Evolutionary conservation across 768 basidiomycete genomes (phyloP).

Genomic region (Rhizopogon sp.): DNA sequence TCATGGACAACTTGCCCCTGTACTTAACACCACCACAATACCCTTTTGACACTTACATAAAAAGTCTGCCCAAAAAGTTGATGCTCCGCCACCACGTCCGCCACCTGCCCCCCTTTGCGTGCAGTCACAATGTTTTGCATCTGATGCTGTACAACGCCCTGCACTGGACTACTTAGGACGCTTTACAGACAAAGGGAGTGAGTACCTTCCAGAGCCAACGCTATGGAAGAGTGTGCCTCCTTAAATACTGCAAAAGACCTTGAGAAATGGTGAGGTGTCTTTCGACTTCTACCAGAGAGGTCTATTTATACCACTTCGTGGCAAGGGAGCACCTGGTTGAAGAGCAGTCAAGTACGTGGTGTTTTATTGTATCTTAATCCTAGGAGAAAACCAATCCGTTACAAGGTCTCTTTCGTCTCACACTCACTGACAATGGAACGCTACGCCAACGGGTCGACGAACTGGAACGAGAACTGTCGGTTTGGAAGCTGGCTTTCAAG

Average conservation of each 20-base stretch:
- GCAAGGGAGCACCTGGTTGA: constrained; percentile 27
- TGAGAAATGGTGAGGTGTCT: constrained; percentile 2
- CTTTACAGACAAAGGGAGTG: neutral
- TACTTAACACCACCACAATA: neutral
- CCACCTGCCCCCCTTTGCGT: neutral
- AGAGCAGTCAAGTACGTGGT: constrained; percentile 27
- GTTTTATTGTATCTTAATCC: neutral
- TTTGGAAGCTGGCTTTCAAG: constrained; percentile 35
- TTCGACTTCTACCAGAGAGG: neutral
- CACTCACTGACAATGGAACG: constrained; percentile 25
- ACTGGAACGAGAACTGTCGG: constrained; percentile 33
- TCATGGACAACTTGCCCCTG: neutral
- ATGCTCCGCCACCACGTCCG: neutral
- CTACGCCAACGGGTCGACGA: constrained; percentile 28
- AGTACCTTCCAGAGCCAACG: neutral
- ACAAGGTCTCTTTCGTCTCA: constrained; percentile 25
- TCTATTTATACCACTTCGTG: neutral
- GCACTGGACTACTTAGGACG: neutral
- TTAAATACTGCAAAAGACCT: constrained; percentile 3
- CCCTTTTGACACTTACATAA: neutral
- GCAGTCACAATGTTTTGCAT: neutral
- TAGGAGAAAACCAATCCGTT: neutral
- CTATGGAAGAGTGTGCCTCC: constrained; percentile 2
- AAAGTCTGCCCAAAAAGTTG: neutral
- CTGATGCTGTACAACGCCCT: neutral